phyloP scores from a whole-genome alignment of 2,329 filamentous ascomycete species.

The Xylariaceae sp. region DNA sequence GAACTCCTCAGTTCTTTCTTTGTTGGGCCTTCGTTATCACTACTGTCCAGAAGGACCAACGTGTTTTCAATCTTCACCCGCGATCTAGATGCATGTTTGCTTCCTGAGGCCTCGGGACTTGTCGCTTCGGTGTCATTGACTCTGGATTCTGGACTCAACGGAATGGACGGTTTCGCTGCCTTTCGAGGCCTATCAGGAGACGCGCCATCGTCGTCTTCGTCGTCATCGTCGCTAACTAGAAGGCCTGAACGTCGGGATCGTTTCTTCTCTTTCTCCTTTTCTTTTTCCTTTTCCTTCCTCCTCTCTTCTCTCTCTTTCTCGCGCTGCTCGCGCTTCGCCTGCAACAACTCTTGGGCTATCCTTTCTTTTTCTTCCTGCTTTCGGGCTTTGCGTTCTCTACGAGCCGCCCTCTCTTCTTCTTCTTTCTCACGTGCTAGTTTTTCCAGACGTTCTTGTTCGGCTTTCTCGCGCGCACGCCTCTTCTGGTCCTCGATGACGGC shows the following conservation, averaged over 20 bases:
- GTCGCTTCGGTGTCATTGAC: background rate
- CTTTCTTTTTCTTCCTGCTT: conserved; percentile 14
- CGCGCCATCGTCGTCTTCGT: conserved; percentile 16
- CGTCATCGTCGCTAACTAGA: conserved; percentile 13
- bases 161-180: conserved; percentile 15
- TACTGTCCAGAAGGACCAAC: conserved; percentile 27
- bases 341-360: conserved; percentile 11
- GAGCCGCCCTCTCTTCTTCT: conserved; percentile 9
- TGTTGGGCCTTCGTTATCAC: conserved; percentile 23
- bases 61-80: conserved; percentile 2
- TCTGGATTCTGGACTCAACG: conserved; percentile 14
- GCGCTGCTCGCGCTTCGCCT: conserved; percentile 3
- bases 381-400: background rate
- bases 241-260: conserved; percentile 18
- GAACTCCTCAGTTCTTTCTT: conserved; percentile 5
- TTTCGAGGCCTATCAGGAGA: conserved; percentile 18
- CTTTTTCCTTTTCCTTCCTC: conserved; percentile 3
- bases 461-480: conserved; percentile 25
- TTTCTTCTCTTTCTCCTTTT: conserved; percentile 19
- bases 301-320: too few relatives aligned
- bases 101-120: conserved; percentile 3
- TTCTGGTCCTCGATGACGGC: conserved; percentile 39
- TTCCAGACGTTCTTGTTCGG: conserved; percentile 25
- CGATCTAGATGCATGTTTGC: background rate
- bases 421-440: conserved; percentile 18